Base-by-base conservation (phyloP, 2,329 filamentous ascomycete genomes). In the Xylariales sp. region DNA sequence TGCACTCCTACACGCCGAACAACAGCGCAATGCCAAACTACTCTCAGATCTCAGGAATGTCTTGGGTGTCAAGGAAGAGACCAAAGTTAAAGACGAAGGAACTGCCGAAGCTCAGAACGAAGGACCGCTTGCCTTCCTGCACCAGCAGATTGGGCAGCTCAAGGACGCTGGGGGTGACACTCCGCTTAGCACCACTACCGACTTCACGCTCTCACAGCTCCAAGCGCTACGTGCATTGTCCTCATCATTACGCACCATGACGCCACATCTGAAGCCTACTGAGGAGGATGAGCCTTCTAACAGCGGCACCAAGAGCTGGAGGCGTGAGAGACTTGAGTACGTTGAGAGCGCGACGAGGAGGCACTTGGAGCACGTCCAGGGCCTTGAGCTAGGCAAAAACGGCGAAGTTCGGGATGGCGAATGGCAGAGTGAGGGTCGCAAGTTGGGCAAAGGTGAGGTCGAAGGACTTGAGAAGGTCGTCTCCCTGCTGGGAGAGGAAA, bases 191-290 rank as follows among this genome's bases (percentile, higher is more conserved):
- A 88, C 85, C 4, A 87, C 85, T 14, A 77, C 85, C 0, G 74
- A 79, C 13, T 95, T 96, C 59, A 81, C 87, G 1, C 72, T 94
- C 15, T 85, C 84, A 3, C 91, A 97, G 57, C 70, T 96, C 15
- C 87, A 88, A 19, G 80, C 88, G 1, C 69, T 98, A 31, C 81
- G 86, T 41, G 67, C 78, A 6, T 69, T 94, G 16, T 78, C 73
- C 3, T 57, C 61, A 4, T 68, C 68, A 6, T 67, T 95, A 33
- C 70, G 78, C 8, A 72, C 76, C 11, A 66, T 95, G 24, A 69
- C 81, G 44, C 80, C 85, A 0, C 79, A 83, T 42, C 64, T 94
- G 19, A 60, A 33, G 43, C 46, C 20, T 23, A 30, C 34, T 40
- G 60, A 70, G 45, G 46, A 56, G 35, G 41, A 50, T n/a, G 51